phyloP scores from a whole-genome alignment of 2,329 filamentous ascomycete genomes.

The Fusarium sp. region DNA sequence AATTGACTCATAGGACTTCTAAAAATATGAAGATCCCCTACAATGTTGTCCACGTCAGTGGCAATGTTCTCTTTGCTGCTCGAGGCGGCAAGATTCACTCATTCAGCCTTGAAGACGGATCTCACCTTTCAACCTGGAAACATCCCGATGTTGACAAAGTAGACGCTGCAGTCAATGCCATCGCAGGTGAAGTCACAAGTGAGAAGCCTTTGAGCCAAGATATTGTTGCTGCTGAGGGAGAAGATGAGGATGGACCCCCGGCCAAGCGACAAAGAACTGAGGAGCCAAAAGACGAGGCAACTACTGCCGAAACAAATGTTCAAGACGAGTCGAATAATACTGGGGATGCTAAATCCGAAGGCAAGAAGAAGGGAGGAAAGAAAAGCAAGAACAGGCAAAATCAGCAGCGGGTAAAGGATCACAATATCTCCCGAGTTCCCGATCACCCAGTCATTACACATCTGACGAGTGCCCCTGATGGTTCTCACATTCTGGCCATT shows the following conservation, averaged over 20 bases:
- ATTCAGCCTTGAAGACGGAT: conserved; percentile 69
- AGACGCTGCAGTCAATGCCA: conserved; percentile 44
- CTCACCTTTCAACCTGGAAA: conserved; percentile 71
- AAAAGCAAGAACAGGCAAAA: conserved; percentile 48
- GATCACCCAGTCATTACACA: conserved; percentile 75
- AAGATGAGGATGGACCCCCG: conserved; percentile 47
- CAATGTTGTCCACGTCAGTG: conserved; percentile 68
- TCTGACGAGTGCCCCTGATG: conserved; percentile 71
- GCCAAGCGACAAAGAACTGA: conserved; percentile 51
- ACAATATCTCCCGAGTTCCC: conserved; percentile 48
- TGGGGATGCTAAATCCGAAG: conserved; percentile 21
- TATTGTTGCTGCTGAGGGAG: conserved; percentile 16
- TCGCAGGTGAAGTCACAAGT: conserved; percentile 13
- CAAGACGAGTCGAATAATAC: conserved; percentile 8
- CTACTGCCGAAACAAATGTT: conserved; percentile 38
- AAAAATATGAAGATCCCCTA: conserved; percentile 67
- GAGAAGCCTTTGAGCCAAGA: conserved; percentile 20
- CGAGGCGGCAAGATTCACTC: conserved; percentile 78
- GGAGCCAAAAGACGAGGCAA: conserved; percentile 37
- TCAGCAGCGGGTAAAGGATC: conserved; percentile 28
- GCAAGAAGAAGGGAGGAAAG: conserved; percentile 44
- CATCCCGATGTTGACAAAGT: conserved; percentile 56
- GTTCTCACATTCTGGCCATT: conserved; percentile 77
- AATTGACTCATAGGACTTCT: background rate
- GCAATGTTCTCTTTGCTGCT: conserved; percentile 75